Percentiles rank a stretch among this genome's conserved stretches.
Conservation (phyloP, 164 flowering plant genomes). For the Magnolia officinalis region DNA sequence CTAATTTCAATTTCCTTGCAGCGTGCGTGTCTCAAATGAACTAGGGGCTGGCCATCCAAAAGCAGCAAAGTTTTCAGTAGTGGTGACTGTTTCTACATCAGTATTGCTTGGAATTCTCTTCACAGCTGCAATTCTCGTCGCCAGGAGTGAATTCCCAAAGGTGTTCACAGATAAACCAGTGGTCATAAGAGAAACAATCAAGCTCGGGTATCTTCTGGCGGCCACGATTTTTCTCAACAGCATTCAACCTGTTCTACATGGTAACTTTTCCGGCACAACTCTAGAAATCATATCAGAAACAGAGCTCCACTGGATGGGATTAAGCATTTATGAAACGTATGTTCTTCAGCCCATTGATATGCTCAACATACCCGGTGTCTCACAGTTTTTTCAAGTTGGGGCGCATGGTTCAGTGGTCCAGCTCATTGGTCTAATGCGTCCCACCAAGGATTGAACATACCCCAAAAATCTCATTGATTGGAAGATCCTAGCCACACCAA, state of each 20-base stretch:
- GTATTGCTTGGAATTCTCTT: slow-evolving; percentile 35
- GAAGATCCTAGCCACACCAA: no score
- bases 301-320: no score
- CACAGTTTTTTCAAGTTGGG: no score
- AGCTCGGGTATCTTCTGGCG: slow-evolving; percentile 41
- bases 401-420: no score
- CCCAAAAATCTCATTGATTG: no score
- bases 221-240: slow-evolving; percentile 43
- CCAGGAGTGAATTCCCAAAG: slow-evolving; percentile 26
- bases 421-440: no score
- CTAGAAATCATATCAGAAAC: no score
- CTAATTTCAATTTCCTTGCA: slow-evolving; percentile 13
- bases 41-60: slow-evolving; percentile 50
- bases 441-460: no score
- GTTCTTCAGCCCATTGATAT: no score
- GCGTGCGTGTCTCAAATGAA: slow-evolving; percentile 53
- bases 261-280: slow-evolving; percentile 17
- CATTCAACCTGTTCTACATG: slow-evolving; percentile 49
- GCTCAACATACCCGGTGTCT: no score
- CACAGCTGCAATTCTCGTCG: slow-evolving; percentile 18
- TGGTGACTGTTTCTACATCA: slow-evolving; percentile 26
- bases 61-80: slow-evolving; percentile 44
- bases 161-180: slow-evolving; percentile 27
- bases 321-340: no score
- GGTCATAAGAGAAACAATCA: slow-evolving; percentile 32